These are phyloP conservation scores for Yamadazyma dendronema DNA, from an alignment of 1,139 yeast species.

Conservation along the genomic window DNA sequence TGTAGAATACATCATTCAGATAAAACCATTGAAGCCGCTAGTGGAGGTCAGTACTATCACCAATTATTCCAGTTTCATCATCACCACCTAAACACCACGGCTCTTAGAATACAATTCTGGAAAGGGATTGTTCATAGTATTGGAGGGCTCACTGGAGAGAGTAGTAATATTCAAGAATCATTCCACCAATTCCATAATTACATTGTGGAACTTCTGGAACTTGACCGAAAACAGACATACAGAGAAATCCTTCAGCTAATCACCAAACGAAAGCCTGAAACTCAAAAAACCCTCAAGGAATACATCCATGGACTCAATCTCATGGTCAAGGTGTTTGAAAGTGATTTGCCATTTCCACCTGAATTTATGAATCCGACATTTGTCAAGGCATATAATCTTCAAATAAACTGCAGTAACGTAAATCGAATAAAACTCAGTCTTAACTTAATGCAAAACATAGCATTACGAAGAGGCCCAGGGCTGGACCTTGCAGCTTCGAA, in stretches of 20 bases:
- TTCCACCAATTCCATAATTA: constrained; percentile 41
- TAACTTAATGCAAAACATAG: constrained; percentile 35
- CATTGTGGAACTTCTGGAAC: constrained; percentile 19
- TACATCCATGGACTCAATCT: constrained; percentile 20
- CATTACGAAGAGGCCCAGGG: constrained; percentile 12
- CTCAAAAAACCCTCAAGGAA: constrained; percentile 11
- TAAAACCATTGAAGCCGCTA: constrained; percentile 1
- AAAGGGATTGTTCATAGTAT: constrained; percentile 55
- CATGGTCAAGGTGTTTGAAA: constrained; percentile 40
- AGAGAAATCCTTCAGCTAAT: constrained; percentile 17
- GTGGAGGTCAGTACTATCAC: constrained; percentile 22
- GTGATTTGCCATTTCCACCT: constrained; percentile 15
- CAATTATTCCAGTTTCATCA: constrained; percentile 22
- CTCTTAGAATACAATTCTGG: constrained; percentile 43
- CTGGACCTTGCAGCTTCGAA: constrained; percentile 6
- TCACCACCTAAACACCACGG: constrained; percentile 1
- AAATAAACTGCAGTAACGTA: constrained; percentile 43
- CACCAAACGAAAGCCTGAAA: constrained; percentile 14
- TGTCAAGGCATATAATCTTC: constrained; percentile 56
- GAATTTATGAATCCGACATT: constrained; percentile 44
- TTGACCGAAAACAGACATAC: constrained; percentile 9
- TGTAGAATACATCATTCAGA: neutral
- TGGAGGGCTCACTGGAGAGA: constrained; percentile 61
- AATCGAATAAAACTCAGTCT: constrained; percentile 32
- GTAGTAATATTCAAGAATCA: constrained; percentile 44